phyloP scores from a whole-genome alignment of 129 eudicot genomes.

The Flaveria bidentis region DNA sequence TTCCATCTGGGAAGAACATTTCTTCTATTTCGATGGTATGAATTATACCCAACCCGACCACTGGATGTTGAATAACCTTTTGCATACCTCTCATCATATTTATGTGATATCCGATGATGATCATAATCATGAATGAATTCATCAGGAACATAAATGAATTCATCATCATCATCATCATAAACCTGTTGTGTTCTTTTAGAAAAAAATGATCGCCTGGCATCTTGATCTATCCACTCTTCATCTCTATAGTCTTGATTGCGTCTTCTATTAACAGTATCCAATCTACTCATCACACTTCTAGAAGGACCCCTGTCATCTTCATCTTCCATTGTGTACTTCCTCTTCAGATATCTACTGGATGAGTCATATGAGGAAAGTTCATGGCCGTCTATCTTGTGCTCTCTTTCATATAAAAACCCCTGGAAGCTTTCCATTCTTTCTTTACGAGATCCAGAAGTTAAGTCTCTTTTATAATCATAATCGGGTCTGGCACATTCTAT shows the following conservation, averaged over 20 bases:
- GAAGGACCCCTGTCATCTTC: constrained; percentile 40
- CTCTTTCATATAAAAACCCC: constrained; percentile 33
- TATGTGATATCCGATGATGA: constrained; percentile 32
- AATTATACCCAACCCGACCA: constrained; percentile 20
- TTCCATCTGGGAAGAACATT: constrained; percentile 36
- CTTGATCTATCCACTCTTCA: constrained; percentile 43
- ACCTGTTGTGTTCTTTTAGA: constrained; percentile 29
- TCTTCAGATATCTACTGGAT: constrained; percentile 39
- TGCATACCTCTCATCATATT: constrained; percentile 36
- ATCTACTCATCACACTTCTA: constrained; percentile 33
- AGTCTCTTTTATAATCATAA: constrained; percentile 38
- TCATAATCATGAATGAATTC: constrained; percentile 35
- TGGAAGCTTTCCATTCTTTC: constrained; percentile 44
- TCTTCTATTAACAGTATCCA: constrained; percentile 36
- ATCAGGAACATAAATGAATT: constrained; percentile 33
- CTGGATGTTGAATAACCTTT: constrained; percentile 44
- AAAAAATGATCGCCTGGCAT: constrained; percentile 23
- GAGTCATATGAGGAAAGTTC: constrained; percentile 32
- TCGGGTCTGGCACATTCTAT: constrained; percentile 32
- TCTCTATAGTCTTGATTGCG: constrained; percentile 26
- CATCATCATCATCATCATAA: constrained; percentile 34
- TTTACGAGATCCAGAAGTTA: constrained; percentile 30
- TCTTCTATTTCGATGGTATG: constrained; percentile 35
- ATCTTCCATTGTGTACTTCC: constrained; percentile 44
- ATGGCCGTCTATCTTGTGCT: constrained; percentile 21